Conservation (phyloP, 148 eudicot species). For the Silene latifolia region DNA sequence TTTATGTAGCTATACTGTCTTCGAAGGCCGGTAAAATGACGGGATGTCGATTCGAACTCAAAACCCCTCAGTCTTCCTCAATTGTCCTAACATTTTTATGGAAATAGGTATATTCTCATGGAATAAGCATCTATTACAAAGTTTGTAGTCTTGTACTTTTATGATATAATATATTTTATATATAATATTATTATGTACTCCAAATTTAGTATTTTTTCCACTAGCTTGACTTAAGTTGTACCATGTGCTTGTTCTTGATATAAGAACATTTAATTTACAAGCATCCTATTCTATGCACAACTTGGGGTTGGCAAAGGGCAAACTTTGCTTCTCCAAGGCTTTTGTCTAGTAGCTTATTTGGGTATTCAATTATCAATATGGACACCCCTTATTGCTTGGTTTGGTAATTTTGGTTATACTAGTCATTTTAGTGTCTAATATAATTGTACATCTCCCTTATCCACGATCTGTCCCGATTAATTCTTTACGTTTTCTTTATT, state of each 20-base stretch:
- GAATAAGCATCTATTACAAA: constrained; percentile 4
- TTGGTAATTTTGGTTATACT: neutral
- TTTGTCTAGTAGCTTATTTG: constrained; percentile 9
- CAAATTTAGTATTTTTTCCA: neutral
- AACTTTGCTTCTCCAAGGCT: constrained; percentile 14
- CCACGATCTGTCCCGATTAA: too few relatives aligned
- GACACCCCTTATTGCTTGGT: neutral
- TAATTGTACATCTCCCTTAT: too few relatives aligned
- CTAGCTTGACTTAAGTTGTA: neutral
- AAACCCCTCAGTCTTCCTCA: neutral
- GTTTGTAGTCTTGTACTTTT: neutral
- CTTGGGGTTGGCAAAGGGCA: constrained; percentile 18
- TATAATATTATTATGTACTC: neutral
- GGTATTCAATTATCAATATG: neutral
- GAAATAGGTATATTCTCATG: neutral
- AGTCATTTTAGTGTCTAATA: neutral
- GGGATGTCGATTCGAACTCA: neutral
- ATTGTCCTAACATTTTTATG: neutral
- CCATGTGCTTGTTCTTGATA: neutral
- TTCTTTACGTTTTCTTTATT: too few relatives aligned
- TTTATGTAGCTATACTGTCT: neutral
- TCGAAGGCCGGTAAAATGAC: neutral
- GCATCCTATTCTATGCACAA: constrained; percentile 8
- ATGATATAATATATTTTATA: neutral
- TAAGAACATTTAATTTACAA: constrained; percentile 1